Evolutionary conservation across 805 yeast species (phyloP), one percentile per base, ranked within the genome.

Genomic region (Crinitomyces ghanaensis): DNA sequence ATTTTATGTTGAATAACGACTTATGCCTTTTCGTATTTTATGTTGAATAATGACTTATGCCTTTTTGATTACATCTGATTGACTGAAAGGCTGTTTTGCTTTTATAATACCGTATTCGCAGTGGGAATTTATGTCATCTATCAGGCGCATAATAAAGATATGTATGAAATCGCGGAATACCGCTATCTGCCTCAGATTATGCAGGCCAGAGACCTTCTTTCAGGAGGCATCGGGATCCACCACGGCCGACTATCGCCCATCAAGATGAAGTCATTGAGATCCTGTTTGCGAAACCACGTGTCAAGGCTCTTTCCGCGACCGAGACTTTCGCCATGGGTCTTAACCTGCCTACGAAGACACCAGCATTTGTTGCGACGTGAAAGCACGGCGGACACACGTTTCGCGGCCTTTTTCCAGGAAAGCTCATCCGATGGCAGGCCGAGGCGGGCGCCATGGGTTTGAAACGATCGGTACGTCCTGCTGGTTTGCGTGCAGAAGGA

Each of bases 311-410:
- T 33, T 91, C 88, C 62, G 97, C 98, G 0, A 91, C 98, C 0
- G 98, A 91, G 56, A 91, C 98, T 0, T 88, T 91, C 65, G 97
- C 98, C 5, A 91, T 91, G 97, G 98, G 98, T 9, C 69, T 91
- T 53, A 91, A 91, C 53, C 63, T 91, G 50, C 98, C 98, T 8
- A 88, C 98, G 0, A 75, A 95, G 60, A 91, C 98, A 0, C 98
- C 91, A 22, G 86, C 88, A 1, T 91, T 91, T 54, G 72, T 84
- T 41, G 83, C 79, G 30, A 61, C 79, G 31, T 63, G 88, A 44
- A 91, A 91, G 51, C 95, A 88, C 54, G 98, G 91, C 52, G 97
- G 97, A 29, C 68, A 75, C 19, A 70, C 71, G 0, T 74, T 83
- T 56, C 69, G 98, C 56, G 72, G 77, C 49, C 64, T 91, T 39